phyloP scores from a whole-genome alignment of 2,329 filamentous ascomycete genomes.

The Xylaria sp. region DNA sequence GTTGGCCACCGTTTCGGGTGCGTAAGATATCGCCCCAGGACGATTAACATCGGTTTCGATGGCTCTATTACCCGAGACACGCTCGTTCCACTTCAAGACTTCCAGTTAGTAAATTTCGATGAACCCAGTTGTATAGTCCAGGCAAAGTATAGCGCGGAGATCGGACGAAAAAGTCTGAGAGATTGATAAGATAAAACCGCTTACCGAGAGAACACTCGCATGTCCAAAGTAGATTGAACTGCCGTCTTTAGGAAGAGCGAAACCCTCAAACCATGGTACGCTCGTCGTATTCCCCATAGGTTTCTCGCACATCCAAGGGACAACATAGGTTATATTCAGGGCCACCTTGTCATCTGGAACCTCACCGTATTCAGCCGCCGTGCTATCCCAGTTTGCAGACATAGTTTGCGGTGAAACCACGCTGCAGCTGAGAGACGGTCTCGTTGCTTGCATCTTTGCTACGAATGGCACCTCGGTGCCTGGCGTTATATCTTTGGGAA shows the following conservation, averaged over 20 bases:
- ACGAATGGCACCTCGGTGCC: conserved; percentile 26
- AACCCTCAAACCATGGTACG: conserved; percentile 29
- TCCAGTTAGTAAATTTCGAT: neutral
- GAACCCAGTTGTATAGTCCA: too few relatives aligned
- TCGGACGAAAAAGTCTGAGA: neutral
- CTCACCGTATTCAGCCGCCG: neutral
- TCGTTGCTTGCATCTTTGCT: conserved; percentile 23
- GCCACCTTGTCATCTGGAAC: conserved; percentile 20
- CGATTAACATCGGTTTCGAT: conserved; percentile 23
- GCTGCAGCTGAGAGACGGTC: conserved; percentile 27
- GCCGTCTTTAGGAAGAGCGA: conserved; percentile 26
- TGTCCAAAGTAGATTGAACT: conserved; percentile 29
- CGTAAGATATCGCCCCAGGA: conserved; percentile 3
- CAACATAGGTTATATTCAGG: conserved; percentile 17
- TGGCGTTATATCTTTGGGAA: neutral
- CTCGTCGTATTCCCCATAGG: conserved; percentile 5
- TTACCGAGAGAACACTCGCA: conserved; percentile 27
- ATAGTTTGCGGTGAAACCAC: conserved; percentile 18
- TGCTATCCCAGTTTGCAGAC: conserved; percentile 9
- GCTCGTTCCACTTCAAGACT: neutral
- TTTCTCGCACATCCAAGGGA: conserved; percentile 29
- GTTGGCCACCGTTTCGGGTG: conserved; percentile 17
- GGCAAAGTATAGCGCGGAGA: too few relatives aligned
- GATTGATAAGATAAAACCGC: neutral
- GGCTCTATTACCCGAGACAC: conserved; percentile 15